Evolutionary conservation across 495 filamentous ascomycete species (phyloP), one percentile per base, ranked within the genome.

Genomic region (Barbatosphaeria neglecta): DNA sequence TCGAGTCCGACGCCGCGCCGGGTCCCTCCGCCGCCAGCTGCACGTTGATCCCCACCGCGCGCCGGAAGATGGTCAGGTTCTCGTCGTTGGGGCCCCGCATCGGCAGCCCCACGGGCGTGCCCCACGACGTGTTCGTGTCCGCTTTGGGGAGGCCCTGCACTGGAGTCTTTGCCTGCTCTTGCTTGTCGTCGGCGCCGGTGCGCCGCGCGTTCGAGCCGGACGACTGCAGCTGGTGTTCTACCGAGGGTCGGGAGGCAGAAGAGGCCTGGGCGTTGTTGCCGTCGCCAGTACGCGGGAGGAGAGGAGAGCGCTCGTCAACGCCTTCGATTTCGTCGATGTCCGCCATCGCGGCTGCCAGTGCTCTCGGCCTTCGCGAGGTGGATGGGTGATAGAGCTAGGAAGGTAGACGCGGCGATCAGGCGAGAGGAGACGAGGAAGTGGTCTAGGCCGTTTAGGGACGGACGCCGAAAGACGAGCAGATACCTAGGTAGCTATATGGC

Each of bases 21-120:
- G n/a, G n/a, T n/a, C n/a, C n/a, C 48, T 7, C 45, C 22, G 37
- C 33, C 3, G 48, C 19, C 22, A 56, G 46, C 15, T 50, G 44
- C 18, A 51, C 53, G 53, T 70, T 70, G 54, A 72, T 72, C 0
- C 68, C 68, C 0, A 72, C 48, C 0, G 68, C 67, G 7, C 56
- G 57, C 19, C 67, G 56, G 49, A 69, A 72, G 27, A 72, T 69
- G 23, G 55, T 33, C 4, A 72, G 63, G 48, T 69, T 69, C 49
- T 72, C 67, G 41, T 72, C 64, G 48, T 72, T 72, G 23, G 52
- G 43, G 7, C 49, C 47, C 24, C 65, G 67, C 25, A 66, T 49
- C 16, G 55, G 54, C 18, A 72, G 60, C 6, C 68, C 68, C 4
- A 57, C 64, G 1, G 68, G 65, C n/a, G 52, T 45, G 23, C 62